A percentile compares a stretch with the other conserved stretches of the same genome.
Evolutionary conservation across 1,284 basidiomycete genomes (phyloP).

Genomic region (Tylopilus sp.): DNA sequence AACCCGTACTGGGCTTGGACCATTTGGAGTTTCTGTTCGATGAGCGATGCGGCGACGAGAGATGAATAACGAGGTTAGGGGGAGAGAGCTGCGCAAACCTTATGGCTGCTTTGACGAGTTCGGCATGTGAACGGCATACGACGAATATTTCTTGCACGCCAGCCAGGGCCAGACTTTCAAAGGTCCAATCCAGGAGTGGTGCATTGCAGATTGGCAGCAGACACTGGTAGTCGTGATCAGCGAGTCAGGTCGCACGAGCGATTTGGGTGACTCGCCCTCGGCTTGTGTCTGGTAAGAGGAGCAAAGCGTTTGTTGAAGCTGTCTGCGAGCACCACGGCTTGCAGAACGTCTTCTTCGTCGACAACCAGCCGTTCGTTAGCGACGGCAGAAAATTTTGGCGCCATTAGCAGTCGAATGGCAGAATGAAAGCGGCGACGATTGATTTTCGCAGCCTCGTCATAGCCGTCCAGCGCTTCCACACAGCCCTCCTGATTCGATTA

Average conservation of each 20-base stretch:
- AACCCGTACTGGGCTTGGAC: slow-evolving; percentile 67
- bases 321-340: slow-evolving; percentile 91
- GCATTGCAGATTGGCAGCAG: slow-evolving; percentile 92
- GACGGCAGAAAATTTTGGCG: slow-evolving; percentile 50
- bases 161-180: slow-evolving; percentile 87
- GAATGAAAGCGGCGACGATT: neutral
- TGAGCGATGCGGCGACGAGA: slow-evolving; percentile 5
- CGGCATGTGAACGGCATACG: slow-evolving; percentile 82
- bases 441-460: slow-evolving; percentile 23
- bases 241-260: slow-evolving; percentile 3
- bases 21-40: slow-evolving; percentile 68
- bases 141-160: slow-evolving; percentile 96
- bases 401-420: slow-evolving; percentile 39
- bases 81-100: slow-evolving; percentile 48
- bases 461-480: neutral
- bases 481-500: slow-evolving; percentile 46
- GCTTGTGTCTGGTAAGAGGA: slow-evolving; percentile 79
- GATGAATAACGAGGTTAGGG: slow-evolving; percentile 15
- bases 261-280: slow-evolving; percentile 53
- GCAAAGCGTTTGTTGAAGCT: slow-evolving; percentile 92
- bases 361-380: slow-evolving; percentile 59
- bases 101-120: slow-evolving; percentile 76
- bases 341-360: slow-evolving; percentile 76
- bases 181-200: slow-evolving; percentile 91
- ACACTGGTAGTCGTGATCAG: slow-evolving; percentile 50